phyloP scores from a whole-genome alignment of 148 eudicot genomes.

The Rhododendron mucronatum region DNA sequence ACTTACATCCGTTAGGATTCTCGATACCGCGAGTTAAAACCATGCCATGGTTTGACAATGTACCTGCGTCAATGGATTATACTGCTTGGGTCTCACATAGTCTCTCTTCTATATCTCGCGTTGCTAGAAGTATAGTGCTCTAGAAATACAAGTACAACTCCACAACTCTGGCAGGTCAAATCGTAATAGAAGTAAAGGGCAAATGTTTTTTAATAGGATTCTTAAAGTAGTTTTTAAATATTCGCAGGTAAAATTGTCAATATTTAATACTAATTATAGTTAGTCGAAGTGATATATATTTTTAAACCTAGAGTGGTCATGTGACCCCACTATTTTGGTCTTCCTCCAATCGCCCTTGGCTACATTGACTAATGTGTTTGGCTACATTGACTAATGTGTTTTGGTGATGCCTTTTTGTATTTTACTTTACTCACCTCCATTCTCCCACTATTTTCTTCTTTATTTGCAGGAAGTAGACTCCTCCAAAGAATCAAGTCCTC shows the following conservation, averaged over 20 bases:
- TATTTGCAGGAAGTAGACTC: constrained; percentile 1
- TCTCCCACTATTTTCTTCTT: not conserved
- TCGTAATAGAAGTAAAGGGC: not conserved
- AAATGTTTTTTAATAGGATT: not conserved
- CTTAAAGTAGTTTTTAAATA: not conserved
- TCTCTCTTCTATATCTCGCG: too few species aligned
- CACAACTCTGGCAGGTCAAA: not conserved
- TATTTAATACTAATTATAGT: too few species aligned
- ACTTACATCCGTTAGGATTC: too few species aligned
- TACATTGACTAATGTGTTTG: too few species aligned
- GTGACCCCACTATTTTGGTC: too few species aligned
- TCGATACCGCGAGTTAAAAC: not conserved
- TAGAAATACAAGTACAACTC: not conserved
- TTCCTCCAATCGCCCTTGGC: too few species aligned
- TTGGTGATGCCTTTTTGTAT: not conserved
- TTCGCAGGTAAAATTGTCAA: not conserved
- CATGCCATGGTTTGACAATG: not conserved
- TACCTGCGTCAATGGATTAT: too few species aligned
- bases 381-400: too few species aligned
- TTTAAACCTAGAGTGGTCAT: too few species aligned
- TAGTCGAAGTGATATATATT: not conserved
- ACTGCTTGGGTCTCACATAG: too few species aligned
- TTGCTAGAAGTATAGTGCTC: not conserved
- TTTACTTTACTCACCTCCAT: not conserved
- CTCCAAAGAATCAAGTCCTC: constrained; percentile 8